phyloP scores from a whole-genome alignment of 2,329 filamentous ascomycete species.

The Dryadomyces quercus-mongolicae region DNA sequence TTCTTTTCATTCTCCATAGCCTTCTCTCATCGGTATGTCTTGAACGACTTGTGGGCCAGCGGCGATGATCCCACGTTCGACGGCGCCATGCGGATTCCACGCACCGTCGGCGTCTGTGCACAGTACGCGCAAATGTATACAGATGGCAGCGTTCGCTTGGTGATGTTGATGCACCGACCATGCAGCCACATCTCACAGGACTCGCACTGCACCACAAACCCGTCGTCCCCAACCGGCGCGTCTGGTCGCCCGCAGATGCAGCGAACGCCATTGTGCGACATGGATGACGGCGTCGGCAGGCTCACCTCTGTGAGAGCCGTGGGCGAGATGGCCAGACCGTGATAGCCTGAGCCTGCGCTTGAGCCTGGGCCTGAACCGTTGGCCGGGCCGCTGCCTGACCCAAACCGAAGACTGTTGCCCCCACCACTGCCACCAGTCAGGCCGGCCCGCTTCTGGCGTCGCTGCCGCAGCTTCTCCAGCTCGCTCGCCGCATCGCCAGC shows the following conservation, averaged over 20 bases:
- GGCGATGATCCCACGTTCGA: slow-evolving; percentile 23
- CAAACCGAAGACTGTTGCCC: background rate
- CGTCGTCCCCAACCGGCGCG: slow-evolving; percentile 30
- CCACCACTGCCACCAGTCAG: slow-evolving; percentile 2
- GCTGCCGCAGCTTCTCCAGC: slow-evolving; percentile 44
- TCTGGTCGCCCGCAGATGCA: slow-evolving; percentile 42
- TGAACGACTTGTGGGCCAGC: slow-evolving; percentile 31
- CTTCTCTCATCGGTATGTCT: slow-evolving; percentile 27
- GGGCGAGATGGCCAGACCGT: slow-evolving; percentile 29
- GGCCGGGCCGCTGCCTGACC: no score
- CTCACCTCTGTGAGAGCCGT: slow-evolving; percentile 37
- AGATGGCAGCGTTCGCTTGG: slow-evolving; percentile 40
- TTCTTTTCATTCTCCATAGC: background rate
- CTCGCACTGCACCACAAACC: slow-evolving; percentile 53
- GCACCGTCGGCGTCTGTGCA: slow-evolving; percentile 44
- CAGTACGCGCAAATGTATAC: slow-evolving; percentile 55
- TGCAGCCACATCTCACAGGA: slow-evolving; percentile 56
- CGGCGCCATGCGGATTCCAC: slow-evolving; percentile 30
- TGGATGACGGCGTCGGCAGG: slow-evolving; percentile 31
- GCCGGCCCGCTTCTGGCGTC: slow-evolving; percentile 25
- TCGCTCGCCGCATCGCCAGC: slow-evolving; percentile 47
- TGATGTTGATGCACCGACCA: slow-evolving; percentile 49
- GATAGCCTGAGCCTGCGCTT: background rate
- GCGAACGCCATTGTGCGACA: slow-evolving; percentile 28
- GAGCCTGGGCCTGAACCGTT: no score